Evolutionary conservation across 73 alveolate species (phyloP).

Genomic region (Tetrahymena malaccensis): DNA sequence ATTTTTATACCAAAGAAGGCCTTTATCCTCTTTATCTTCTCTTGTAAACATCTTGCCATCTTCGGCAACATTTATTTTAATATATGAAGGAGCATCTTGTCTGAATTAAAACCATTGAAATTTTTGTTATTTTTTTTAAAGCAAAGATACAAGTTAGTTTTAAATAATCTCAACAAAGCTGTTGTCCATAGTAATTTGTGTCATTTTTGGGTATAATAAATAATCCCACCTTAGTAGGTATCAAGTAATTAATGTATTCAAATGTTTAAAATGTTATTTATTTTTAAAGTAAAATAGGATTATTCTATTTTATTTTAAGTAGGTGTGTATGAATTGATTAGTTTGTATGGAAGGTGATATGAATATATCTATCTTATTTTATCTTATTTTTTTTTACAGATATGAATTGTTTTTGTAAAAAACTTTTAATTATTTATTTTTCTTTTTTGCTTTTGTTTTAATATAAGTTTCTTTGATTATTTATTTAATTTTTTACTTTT

Average conservation of each 20-base stretch:
- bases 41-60: background rate
- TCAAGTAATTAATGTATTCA: background rate
- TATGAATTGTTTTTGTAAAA: background rate
- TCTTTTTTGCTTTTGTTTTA: background rate
- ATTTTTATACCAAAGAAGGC: background rate
- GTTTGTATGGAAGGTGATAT: background rate
- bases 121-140: background rate
- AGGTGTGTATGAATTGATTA: too few relatives aligned
- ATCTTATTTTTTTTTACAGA: background rate
- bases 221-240: background rate
- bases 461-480: background rate
- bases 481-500: background rate
- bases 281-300: background rate
- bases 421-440: background rate
- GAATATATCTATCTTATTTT: background rate
- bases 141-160: background rate
- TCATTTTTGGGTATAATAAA: background rate
- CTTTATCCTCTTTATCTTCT: background rate
- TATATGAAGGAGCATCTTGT: background rate
- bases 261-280: too few relatives aligned
- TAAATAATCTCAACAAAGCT: background rate
- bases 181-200: background rate
- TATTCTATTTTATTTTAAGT: background rate
- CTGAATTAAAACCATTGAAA: background rate
- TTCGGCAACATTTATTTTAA: background rate